Conservation (phyloP, 495 filamentous ascomycete genomes). For the Penicillium simplicissimum region DNA sequence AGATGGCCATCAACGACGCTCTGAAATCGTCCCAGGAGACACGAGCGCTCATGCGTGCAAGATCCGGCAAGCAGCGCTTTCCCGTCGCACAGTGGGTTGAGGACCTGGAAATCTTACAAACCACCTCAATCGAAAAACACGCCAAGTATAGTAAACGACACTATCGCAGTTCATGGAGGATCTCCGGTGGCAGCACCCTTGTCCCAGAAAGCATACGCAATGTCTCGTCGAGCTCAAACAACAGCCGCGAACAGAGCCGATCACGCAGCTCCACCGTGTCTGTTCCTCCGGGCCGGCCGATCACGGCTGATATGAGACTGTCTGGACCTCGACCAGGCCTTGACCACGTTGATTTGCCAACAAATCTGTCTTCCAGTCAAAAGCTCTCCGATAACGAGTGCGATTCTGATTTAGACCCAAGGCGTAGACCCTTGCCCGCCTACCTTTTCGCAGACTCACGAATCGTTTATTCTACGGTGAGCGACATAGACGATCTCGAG, state of each 20-base stretch:
- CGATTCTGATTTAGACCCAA: slow-evolving; percentile 4
- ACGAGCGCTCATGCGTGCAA: slow-evolving; percentile 62
- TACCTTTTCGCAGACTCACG: slow-evolving; percentile 7
- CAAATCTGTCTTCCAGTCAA: not conserved
- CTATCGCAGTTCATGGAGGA: slow-evolving; percentile 12
- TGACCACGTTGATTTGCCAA: slow-evolving; percentile 1
- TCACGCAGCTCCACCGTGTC: slow-evolving; percentile 8
- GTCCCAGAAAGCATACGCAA: slow-evolving; percentile 12
- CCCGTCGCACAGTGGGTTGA: slow-evolving; percentile 61
- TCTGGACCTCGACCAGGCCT: slow-evolving; percentile 10
- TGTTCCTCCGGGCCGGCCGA: slow-evolving; percentile 7
- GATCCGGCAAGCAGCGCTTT: slow-evolving; percentile 67
- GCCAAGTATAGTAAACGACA: slow-evolving; percentile 8
- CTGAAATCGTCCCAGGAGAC: slow-evolving; percentile 53
- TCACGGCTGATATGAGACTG: slow-evolving; percentile 10
- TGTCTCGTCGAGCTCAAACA: slow-evolving; percentile 9
- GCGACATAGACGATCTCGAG: slow-evolving; percentile 7
- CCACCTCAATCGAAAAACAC: slow-evolving; percentile 36
- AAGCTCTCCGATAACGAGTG: slow-evolving; percentile 1
- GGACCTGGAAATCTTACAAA: slow-evolving; percentile 52
- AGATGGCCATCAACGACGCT: slow-evolving; percentile 58
- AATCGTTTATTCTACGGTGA: slow-evolving; percentile 10
- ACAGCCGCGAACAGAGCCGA: slow-evolving; percentile 16
- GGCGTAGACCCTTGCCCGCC: not conserved
- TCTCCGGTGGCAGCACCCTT: slow-evolving; percentile 8